Percentiles rank a stretch among this genome's conserved stretches.
Evolutionary conservation across 2,329 filamentous ascomycete genomes (phyloP).

Genomic region (Hypoxylon sp.): DNA sequence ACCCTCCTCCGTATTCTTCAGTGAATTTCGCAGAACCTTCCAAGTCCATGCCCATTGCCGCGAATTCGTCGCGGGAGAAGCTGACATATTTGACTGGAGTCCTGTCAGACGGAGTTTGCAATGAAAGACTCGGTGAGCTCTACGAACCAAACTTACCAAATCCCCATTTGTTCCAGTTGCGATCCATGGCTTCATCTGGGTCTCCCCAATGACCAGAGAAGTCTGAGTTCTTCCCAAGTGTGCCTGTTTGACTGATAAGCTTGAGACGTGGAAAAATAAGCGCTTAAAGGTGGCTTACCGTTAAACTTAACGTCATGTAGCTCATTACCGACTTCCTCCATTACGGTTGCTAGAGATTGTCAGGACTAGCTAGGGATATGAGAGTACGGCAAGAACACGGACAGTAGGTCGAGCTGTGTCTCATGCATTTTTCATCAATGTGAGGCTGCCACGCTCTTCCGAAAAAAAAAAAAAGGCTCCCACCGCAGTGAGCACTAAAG

Average conservation of each 20-base stretch:
- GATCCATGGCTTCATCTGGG: constrained; percentile 3
- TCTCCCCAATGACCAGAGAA: constrained; percentile 7
- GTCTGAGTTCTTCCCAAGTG: constrained; percentile 5
- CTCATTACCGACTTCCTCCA: constrained; percentile 7
- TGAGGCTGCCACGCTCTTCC: constrained; percentile 11
- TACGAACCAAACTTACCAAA: constrained; percentile 9
- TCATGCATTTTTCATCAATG: constrained; percentile 11
- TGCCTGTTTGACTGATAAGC: background rate
- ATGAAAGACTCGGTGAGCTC: background rate
- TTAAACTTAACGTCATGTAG: constrained; percentile 4
- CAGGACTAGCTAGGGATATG: background rate
- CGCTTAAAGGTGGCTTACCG: background rate
- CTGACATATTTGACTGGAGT: constrained; percentile 5
- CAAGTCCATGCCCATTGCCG: constrained; percentile 12
- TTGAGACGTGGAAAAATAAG: background rate
- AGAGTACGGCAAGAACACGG: background rate
- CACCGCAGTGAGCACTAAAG: constrained; percentile 11
- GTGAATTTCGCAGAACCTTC: constrained; percentile 9
- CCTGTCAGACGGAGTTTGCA: background rate
- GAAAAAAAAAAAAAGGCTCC: constrained; percentile 2
- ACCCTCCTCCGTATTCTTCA: constrained; percentile 15
- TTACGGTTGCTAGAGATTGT: constrained; percentile 7
- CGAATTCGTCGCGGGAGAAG: constrained; percentile 4
- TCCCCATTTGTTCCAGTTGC: constrained; percentile 8
- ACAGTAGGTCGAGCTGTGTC: constrained; percentile 4